Evolutionary conservation across 2,329 filamentous ascomycete species (phyloP).

Genomic region (Septoria petroselini): DNA sequence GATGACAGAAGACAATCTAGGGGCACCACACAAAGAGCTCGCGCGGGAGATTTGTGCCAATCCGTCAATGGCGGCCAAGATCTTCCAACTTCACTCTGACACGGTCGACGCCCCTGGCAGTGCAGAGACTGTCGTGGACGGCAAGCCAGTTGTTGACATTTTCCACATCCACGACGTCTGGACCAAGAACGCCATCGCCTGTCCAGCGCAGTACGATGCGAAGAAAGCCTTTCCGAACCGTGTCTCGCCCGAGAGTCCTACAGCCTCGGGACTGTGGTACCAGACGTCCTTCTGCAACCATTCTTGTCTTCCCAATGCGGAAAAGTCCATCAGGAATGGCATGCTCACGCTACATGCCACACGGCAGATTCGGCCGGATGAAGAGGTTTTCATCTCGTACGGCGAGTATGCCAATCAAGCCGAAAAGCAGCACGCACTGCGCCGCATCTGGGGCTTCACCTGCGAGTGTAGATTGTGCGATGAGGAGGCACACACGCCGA

Average conservation of each 20-base stretch:
- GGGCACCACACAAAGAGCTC: slow-evolving; percentile 17
- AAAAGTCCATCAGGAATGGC: slow-evolving; percentile 18
- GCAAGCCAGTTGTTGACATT: slow-evolving; percentile 17
- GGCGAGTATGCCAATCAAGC: slow-evolving; percentile 5
- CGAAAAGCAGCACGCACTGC: slow-evolving; percentile 5
- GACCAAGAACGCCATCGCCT: slow-evolving; percentile 16
- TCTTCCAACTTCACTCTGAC: slow-evolving; percentile 14
- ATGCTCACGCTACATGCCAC: slow-evolving; percentile 14
- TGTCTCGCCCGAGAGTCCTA: not conserved
- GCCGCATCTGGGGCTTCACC: slow-evolving; percentile 13
- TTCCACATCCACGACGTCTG: slow-evolving; percentile 20
- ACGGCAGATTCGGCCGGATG: slow-evolving; percentile 13
- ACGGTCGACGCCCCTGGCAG: not conserved
- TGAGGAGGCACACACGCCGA: not conserved
- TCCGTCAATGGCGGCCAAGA: slow-evolving; percentile 2
- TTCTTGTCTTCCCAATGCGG: slow-evolving; percentile 21
- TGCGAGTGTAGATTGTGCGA: slow-evolving; percentile 12
- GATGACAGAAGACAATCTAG: slow-evolving; percentile 17
- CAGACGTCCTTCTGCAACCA: slow-evolving; percentile 17
- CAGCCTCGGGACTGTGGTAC: slow-evolving; percentile 15
- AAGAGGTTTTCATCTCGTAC: slow-evolving; percentile 22
- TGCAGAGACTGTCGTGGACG: slow-evolving; percentile 5
- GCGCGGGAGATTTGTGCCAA: slow-evolving; percentile 5
- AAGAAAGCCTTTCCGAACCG: slow-evolving; percentile 12
- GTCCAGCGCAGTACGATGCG: not conserved